Base-by-base conservation (phyloP, 441 rosid species). In the Cnidoscolus chayamansa region DNA sequence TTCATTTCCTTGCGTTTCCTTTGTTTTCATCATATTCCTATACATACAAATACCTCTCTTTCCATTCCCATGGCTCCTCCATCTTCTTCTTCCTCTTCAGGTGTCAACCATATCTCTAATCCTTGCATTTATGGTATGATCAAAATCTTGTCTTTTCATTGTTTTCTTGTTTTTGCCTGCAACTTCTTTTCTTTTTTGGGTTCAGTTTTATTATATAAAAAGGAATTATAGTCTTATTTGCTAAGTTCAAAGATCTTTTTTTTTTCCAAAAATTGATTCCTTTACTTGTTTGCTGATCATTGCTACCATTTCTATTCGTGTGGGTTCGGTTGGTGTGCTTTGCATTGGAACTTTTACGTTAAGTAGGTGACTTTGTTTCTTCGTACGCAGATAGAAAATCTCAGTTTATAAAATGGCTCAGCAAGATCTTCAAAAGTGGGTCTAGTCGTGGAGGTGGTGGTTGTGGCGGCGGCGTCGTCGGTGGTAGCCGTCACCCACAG, bases 331-430 rank as follows among this genome's bases (percentile, higher is more conserved):
- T 55, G 57, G 56, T 25, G 9, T 67, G 59, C 9, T 56, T 57
- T 35, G 40, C 63, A 63, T 79, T 74, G 63, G 11, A 32, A 67
- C 49, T 60, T 20, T 49, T 48, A 72, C 67, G 75, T 76, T 78
- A 78, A 81, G 80, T 86, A 94, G 97, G 94, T 80, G 93, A 87
- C 80, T 81, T 81, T 84, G 87, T 84, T 79, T 85, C 90, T 72
- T 84, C 93, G 10, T 79, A 82, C 80, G 79, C 89, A 82, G 93
- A 92, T 84, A 88, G 85, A 76, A 90, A 87, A 84, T 90, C 94
- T 58, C 82, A 91, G 77, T 82, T 94, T 73, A 85, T 90, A 91
- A 94, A 89, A 87, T 94, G 99, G 99, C 84, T 94, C 66, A 78
- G 91, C 71, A 90, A 89, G 78, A 81, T 92, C 64, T 94, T 94